Conservation (phyloP, 2,329 filamentous ascomycete genomes). For the Colletotrichum salicis region DNA sequence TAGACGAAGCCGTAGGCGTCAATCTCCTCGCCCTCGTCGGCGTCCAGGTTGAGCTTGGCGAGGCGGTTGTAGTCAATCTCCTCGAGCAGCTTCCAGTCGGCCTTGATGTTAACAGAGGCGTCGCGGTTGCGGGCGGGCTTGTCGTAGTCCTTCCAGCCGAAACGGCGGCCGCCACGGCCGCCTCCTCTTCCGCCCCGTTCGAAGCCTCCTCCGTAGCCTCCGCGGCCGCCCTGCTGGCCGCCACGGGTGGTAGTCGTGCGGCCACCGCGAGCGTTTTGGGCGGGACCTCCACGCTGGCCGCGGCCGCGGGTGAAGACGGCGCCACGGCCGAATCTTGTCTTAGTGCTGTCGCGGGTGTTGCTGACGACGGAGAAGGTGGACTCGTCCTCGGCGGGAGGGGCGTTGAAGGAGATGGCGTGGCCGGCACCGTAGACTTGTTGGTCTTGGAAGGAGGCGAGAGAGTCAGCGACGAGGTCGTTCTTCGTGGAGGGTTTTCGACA, state of each 20-base stretch:
- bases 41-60: conserved; percentile 93
- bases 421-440: conserved; percentile 97
- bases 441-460: conserved; percentile 63
- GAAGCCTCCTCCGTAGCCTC: conserved; percentile 70
- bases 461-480: conserved; percentile 21
- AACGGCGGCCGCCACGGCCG: conserved; percentile 83
- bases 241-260: conserved; percentile 77
- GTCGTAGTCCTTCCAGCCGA: conserved; percentile 99
- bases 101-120: conserved; percentile 94
- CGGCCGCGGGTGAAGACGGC: conserved; percentile 90
- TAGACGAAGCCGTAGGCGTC: conserved; percentile 97
- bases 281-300: conserved; percentile 75
- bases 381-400: conserved; percentile 94
- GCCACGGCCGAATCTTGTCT: conserved; percentile 88
- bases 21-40: conserved; percentile 93
- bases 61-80: conserved; percentile 99
- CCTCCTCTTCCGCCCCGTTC: conserved; percentile 79
- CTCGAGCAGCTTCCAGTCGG: conserved; percentile 94
- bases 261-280: conserved; percentile 61
- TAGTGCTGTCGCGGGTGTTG: conserved; percentile 87
- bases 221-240: conserved; percentile 68
- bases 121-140: conserved; percentile 97
- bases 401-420: conserved; percentile 85
- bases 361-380: conserved; percentile 98
- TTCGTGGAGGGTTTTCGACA: background rate